These are phyloP conservation scores for Auricularia sp. DNA, from an alignment of 768 basidiomycete species.

Conservation along the genomic window DNA sequence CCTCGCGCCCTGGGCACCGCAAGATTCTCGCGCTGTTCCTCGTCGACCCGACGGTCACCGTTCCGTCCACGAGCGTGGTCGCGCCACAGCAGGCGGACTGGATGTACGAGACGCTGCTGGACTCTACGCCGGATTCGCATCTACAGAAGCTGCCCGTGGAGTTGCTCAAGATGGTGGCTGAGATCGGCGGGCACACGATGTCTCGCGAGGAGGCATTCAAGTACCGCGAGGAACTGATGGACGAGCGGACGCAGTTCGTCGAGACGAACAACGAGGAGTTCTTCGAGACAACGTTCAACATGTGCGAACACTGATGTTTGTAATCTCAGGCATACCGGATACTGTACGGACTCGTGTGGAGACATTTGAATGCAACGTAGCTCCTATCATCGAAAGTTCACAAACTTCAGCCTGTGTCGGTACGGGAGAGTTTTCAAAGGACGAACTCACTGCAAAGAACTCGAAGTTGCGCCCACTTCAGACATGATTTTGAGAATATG, in stretches of 20 bases:
- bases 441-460: too few species aligned
- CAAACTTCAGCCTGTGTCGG: too few species aligned
- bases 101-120: constrained; percentile 28
- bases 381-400: too few species aligned
- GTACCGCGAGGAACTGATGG: constrained; percentile 23
- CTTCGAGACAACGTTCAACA: constrained; percentile 43
- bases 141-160: constrained; percentile 33
- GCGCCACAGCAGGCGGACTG: constrained; percentile 43
- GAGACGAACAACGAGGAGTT: constrained; percentile 33
- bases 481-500: too few species aligned
- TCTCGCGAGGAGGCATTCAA: constrained; percentile 27
- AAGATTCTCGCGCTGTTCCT: constrained; percentile 35
- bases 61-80: constrained; percentile 35
- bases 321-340: too few species aligned
- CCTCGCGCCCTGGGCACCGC: constrained; percentile 27
- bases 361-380: too few species aligned
- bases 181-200: constrained; percentile 32
- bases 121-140: constrained; percentile 26
- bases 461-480: too few species aligned
- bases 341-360: too few species aligned
- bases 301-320: constrained; percentile 23
- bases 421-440: too few species aligned
- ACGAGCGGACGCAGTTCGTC: constrained; percentile 28
- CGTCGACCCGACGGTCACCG: constrained; percentile 25
- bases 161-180: constrained; percentile 34